phyloP scores from a whole-genome alignment of 257 asterid genomes.

The Capsicum rhomboideum region DNA sequence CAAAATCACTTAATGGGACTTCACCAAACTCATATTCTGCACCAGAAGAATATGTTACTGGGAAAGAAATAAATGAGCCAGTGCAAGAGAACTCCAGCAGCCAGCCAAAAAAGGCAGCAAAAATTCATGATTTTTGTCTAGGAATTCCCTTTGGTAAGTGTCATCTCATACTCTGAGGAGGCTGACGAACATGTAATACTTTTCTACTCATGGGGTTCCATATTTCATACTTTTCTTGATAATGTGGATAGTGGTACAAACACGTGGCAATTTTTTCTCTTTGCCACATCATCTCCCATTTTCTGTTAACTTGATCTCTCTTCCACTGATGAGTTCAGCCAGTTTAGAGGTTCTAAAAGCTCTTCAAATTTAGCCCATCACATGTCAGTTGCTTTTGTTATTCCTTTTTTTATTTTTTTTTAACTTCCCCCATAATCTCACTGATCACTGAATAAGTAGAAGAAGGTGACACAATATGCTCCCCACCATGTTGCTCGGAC shows the following conservation, averaged over 20 bases:
- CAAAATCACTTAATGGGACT: conserved; percentile 34
- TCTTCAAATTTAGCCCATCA: background rate
- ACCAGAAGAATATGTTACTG: conserved; percentile 21
- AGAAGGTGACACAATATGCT: background rate
- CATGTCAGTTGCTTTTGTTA: background rate
- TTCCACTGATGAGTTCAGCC: background rate
- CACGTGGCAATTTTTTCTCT: background rate
- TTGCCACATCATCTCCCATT: background rate
- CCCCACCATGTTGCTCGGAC: too few species aligned
- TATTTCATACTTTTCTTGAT: background rate
- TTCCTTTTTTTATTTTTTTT: too few species aligned
- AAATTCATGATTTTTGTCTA: conserved; percentile 87
- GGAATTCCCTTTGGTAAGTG: conserved; percentile 92
- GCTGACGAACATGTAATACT: background rate
- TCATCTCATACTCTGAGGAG: background rate
- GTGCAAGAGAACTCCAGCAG: conserved; percentile 21
- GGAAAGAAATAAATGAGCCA: conserved; percentile 26
- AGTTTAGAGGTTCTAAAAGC: background rate
- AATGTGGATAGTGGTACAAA: background rate
- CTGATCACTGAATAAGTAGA: background rate
- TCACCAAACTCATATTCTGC: conserved; percentile 25
- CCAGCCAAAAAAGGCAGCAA: conserved; percentile 59
- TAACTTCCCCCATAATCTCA: background rate
- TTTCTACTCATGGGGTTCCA: background rate
- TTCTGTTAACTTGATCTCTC: background rate